Evolutionary conservation across 2,329 filamentous ascomycete species (phyloP).

Genomic region (Sphaceloma murrayae): DNA sequence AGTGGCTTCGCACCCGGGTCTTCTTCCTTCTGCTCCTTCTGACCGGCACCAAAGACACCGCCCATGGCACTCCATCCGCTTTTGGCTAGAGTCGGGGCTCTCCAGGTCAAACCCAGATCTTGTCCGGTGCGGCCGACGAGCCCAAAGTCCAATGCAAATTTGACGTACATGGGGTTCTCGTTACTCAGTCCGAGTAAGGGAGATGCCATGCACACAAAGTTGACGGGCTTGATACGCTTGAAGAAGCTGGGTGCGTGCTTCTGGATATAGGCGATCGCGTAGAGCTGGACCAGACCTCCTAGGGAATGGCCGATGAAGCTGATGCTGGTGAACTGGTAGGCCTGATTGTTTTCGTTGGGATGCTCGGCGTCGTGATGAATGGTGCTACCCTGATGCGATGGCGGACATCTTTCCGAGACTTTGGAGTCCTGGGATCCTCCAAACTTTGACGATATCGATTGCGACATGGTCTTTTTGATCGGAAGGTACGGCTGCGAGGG

Average conservation of each 20-base stretch:
- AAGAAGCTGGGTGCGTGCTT: slow-evolving; percentile 93
- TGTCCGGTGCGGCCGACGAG: slow-evolving; percentile 93
- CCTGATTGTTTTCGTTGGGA: slow-evolving; percentile 36
- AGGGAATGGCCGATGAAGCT: slow-evolving; percentile 91
- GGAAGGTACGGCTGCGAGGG: slow-evolving; percentile 87
- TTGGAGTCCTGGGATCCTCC: slow-evolving; percentile 37
- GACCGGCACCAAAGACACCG: slow-evolving; percentile 61
- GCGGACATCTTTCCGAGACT: slow-evolving; percentile 34
- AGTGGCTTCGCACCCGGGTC: slow-evolving; percentile 82
- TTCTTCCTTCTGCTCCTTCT: slow-evolving; percentile 38
- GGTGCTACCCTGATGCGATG: slow-evolving; percentile 51
- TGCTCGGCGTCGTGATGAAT: slow-evolving; percentile 41
- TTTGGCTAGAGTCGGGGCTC: slow-evolving; percentile 72
- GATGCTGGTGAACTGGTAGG: slow-evolving; percentile 85
- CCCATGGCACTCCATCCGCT: slow-evolving; percentile 86
- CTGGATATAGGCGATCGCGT: slow-evolving; percentile 91
- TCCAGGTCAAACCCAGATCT: slow-evolving; percentile 90
- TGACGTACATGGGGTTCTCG: slow-evolving; percentile 94
- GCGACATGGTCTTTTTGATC: slow-evolving; percentile 43
- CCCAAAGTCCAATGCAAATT: slow-evolving; percentile 92
- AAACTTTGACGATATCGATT: slow-evolving; percentile 40
- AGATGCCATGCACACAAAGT: slow-evolving; percentile 80
- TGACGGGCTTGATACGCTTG: slow-evolving; percentile 71
- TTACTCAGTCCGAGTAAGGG: slow-evolving; percentile 89
- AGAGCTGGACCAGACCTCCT: slow-evolving; percentile 81